Evolutionary conservation across 768 basidiomycete genomes (phyloP).

Genomic region (Pisolithus sp.): DNA sequence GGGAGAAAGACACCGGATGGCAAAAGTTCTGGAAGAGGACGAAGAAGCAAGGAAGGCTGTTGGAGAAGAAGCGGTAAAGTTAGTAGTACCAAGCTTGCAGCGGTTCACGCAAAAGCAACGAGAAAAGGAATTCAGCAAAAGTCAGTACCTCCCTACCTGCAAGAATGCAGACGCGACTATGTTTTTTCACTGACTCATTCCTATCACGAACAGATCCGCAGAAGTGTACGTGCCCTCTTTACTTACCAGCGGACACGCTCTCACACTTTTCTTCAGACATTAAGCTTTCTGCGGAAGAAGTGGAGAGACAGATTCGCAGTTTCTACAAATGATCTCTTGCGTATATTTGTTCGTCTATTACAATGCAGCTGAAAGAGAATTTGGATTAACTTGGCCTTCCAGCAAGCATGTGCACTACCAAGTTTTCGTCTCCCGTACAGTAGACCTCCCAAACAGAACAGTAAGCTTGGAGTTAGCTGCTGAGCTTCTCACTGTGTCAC

Average conservation of each 20-base stretch:
- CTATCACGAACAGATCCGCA: slow-evolving; percentile 36
- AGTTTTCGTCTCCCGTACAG: too few species aligned
- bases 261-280: slow-evolving; percentile 50
- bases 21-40: slow-evolving; percentile 68
- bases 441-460: too few species aligned
- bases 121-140: slow-evolving; percentile 83
- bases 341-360: neutral
- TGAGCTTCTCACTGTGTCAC: too few species aligned
- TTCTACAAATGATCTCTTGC: slow-evolving; percentile 39
- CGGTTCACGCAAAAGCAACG: slow-evolving; percentile 68
- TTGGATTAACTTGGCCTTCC: neutral
- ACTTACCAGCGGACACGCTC: neutral
- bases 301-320: slow-evolving; percentile 60
- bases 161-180: neutral
- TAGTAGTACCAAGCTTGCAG: slow-evolving; percentile 70
- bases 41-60: slow-evolving; percentile 50
- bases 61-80: slow-evolving; percentile 67
- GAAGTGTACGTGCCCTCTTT: slow-evolving; percentile 38
- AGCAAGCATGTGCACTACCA: too few species aligned
- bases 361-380: neutral
- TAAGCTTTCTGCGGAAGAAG: slow-evolving; percentile 68
- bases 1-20: slow-evolving; percentile 65
- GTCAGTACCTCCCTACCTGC: slow-evolving; percentile 34
- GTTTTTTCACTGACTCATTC: slow-evolving; percentile 1
- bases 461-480: too few species aligned